A percentile compares a stretch with the other conserved stretches of the same genome.
Conservation (phyloP, 108 stramenopile species). For the Pseudonitzschia multistriata region DNA sequence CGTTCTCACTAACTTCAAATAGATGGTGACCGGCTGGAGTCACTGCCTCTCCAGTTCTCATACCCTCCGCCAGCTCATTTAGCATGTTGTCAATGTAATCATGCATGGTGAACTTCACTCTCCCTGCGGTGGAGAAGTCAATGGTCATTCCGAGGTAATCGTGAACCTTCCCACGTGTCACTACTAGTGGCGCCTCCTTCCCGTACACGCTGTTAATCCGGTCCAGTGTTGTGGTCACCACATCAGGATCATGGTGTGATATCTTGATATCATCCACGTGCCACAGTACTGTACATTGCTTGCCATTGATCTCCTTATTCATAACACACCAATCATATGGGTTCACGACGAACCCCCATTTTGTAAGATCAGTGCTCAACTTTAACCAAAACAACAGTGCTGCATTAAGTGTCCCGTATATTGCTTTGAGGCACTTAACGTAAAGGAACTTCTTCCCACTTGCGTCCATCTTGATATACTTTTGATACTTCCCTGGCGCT, state of each 20-base stretch:
- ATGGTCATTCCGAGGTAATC: constrained; percentile 42
- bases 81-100: constrained; percentile 25
- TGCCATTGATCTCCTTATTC: constrained; percentile 38
- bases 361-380: constrained; percentile 13
- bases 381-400: constrained; percentile 39
- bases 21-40: constrained; percentile 13
- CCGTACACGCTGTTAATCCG: constrained; percentile 18
- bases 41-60: not conserved
- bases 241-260: constrained; percentile 22
- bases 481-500: constrained; percentile 27
- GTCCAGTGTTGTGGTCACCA: constrained; percentile 13
- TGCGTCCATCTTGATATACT: constrained; percentile 13
- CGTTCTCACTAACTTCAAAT: constrained; percentile 10
- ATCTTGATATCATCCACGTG: constrained; percentile 43
- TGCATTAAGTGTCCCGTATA: constrained; percentile 34
- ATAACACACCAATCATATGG: constrained; percentile 39
- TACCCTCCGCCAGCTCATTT: constrained; percentile 13
- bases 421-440: constrained; percentile 30
- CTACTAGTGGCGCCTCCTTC: not conserved
- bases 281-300: constrained; percentile 35
- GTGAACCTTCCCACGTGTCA: constrained; percentile 22
- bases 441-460: constrained; percentile 29
- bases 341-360: constrained; percentile 30
- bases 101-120: constrained; percentile 27
- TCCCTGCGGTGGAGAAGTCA: constrained; percentile 29